Conservation (phyloP, 1,284 basidiomycete genomes). For the Pulveroboletus sp. region DNA sequence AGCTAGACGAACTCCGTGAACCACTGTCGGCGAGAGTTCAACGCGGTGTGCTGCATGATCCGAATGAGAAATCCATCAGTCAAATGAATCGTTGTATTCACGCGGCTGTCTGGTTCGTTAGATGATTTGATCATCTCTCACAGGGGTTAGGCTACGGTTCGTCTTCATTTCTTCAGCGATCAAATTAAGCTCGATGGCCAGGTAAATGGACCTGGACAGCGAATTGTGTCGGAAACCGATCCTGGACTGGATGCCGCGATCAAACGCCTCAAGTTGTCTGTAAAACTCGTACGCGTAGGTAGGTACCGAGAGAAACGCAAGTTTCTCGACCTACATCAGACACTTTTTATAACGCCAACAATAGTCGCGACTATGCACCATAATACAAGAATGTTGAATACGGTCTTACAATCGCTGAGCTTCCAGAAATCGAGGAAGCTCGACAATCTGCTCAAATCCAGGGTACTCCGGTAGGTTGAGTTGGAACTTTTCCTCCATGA, state of each 20-base stretch:
- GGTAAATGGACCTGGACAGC: too few relatives aligned
- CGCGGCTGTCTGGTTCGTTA: not conserved
- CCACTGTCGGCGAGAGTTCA: not conserved
- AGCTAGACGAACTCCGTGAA: not conserved
- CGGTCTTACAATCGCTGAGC: conserved; percentile 11
- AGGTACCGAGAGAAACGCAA: not conserved
- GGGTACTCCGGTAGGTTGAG: conserved; percentile 80
- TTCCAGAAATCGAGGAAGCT: conserved; percentile 44
- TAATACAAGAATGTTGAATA: not conserved
- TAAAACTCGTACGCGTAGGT: not conserved
- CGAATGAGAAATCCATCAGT: not conserved
- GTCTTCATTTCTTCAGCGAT: too few relatives aligned
- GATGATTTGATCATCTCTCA: not conserved
- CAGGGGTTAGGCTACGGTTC: too few relatives aligned
- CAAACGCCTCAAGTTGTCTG: not conserved
- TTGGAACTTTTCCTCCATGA: conserved; percentile 68
- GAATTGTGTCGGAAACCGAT: not conserved
- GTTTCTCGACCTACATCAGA: not conserved
- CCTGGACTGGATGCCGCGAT: not conserved
- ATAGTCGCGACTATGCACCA: too few relatives aligned
- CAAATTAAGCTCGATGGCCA: too few relatives aligned
- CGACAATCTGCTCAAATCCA: conserved; percentile 80
- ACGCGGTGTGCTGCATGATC: not conserved
- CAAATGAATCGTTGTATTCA: not conserved
- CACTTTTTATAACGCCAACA: not conserved